Evolutionary conservation across 1,284 basidiomycete genomes (phyloP), one percentile per base, ranked within the genome.

Genomic region (Apiotrichum mycotoxinovorans): DNA sequence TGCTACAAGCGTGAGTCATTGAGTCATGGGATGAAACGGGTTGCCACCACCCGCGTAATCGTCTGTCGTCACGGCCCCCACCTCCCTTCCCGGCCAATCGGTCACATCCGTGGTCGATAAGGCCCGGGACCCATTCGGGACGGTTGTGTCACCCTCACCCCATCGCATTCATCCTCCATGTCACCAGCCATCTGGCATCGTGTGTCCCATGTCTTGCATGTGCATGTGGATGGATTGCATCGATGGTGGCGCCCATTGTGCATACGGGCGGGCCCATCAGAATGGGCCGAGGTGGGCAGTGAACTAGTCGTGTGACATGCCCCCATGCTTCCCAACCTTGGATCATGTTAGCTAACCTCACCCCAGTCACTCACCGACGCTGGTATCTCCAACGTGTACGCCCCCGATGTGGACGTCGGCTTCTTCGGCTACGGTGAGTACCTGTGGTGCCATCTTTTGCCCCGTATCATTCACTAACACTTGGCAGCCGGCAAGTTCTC

Each of bases 401-500:
- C 64, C 33, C 69, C 73, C 17, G 58, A 62, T 26, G 17, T 51
- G 41, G 60, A 64, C 44, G 61, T 70, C 46, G 64, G 66, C 44
- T 76, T 72, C 65, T 69, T 62, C 56, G 75, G 73, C 49, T 78
- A 77, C 56, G 68, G 75, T 76, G 50, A 56, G 73, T n/a, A n/a
- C n/a, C n/a, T n/a, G n/a, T n/a, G n/a, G n/a, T n/a, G n/a, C n/a
- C n/a, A n/a, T n/a, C n/a, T n/a, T n/a, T 71, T 7, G 18, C 34
- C 4, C 11, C 34, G 33, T n/a, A n/a, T n/a, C n/a, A n/a, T n/a
- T n/a, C n/a, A 25, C 41, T 52, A 15, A 44, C 57, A 46, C 23
- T n/a, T n/a, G n/a, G 18, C 49, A 80, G 83, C 94, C 46, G 95
- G 94, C 54, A 81, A 80, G 69, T 97, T 99, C 81, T 84, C 86